Evolutionary conservation across 495 filamentous ascomycete genomes (phyloP), one percentile per base, ranked within the genome.

Genomic region (Penicillium alfredii): DNA sequence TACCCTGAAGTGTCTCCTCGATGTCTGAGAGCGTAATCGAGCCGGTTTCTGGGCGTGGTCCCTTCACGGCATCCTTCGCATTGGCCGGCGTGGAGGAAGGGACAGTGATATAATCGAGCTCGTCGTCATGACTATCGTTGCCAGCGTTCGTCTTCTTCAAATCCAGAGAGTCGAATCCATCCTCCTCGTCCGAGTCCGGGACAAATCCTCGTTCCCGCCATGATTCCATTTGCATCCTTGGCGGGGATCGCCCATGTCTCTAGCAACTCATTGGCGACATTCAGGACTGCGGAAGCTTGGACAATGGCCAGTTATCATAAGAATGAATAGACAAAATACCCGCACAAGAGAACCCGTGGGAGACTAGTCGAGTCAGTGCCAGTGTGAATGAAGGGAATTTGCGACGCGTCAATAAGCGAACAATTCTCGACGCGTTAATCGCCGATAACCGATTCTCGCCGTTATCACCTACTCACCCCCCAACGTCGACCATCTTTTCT

Each of bases 161-260:
- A 6, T 60, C 50, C 35, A 63, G 55, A 24, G 54, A 61, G 12
- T 68, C 63, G 30, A 66, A 57, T 29, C 65, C 72, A 24, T 80
- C 77, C 32, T 77, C 73, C 21, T 71, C 71, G 43, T 81, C 77
- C 18, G 77, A 80, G 49, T 78, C 74, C 40, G 73, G 71, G 45
- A 81, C 77, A 64, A 69, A 81, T 35, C 77, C 76, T 58, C 68
- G 66, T 58, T 71, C 64, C 55, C 68, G 68, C 77, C 77, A 81
- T 68, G 68, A 69, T 69, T 74, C 66, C 75, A 78, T 80, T 61
- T 66, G 64, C 57, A 51, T 56, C 36, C 46, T 55, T 27, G 57
- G 56, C 51, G 56, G 43, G 47, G 48, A 51, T 59, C 36, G 50
- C 59, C 64, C 66, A 68, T 70, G 33, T 57, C 66, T 57, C 43